Evolutionary conservation across 257 asterid genomes (phyloP), one percentile per base, ranked within the genome.

Genomic region (Plectranthus barbatus): DNA sequence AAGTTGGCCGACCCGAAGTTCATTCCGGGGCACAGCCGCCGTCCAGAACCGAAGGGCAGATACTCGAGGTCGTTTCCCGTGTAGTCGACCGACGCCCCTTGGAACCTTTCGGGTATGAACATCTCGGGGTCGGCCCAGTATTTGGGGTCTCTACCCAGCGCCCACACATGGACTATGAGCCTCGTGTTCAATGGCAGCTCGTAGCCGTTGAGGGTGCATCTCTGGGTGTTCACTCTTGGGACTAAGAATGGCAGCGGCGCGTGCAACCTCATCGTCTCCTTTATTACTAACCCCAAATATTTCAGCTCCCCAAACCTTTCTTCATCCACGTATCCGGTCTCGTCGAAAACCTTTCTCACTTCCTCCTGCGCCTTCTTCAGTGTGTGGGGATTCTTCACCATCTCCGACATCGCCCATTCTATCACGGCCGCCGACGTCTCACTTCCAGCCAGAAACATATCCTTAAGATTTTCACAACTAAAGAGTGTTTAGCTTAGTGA

Each of bases 71-170:
- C 9, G 18, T 49, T 50, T 18, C 69, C 69, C 17, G 36, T 63
- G 13, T 34, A 37, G 3, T 63, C 69, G 0, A 63, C 2, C 1
- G 49, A 9, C 14, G 21, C 19, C 1, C 19, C 60, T 36, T 7
- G 21, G 5, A 63, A 63, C 36, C 69, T 63, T 17, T 63, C 69
- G 8, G 69, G 69, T 6, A 49, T 21, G 9, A 63, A 63, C 60
- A 13, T 21, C 3, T 63, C 69, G 0, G 60, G 12, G 1, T 63
- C 69, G 24, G 37, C 23, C 60, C 69, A 63, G 9, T 19, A 9
- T 46, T 63, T 37, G 12, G 69, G 60, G 51, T 63, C 69, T 40
- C 60, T 63, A 20, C 60, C 69, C 5, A 62, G 47, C 3, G 68
- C 68, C 57, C 57, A 62, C 4, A 42, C 68, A 2, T 62, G 49